Conservation (phyloP, 2,329 filamentous ascomycete species). For the Knoxdaviesia capensis region DNA sequence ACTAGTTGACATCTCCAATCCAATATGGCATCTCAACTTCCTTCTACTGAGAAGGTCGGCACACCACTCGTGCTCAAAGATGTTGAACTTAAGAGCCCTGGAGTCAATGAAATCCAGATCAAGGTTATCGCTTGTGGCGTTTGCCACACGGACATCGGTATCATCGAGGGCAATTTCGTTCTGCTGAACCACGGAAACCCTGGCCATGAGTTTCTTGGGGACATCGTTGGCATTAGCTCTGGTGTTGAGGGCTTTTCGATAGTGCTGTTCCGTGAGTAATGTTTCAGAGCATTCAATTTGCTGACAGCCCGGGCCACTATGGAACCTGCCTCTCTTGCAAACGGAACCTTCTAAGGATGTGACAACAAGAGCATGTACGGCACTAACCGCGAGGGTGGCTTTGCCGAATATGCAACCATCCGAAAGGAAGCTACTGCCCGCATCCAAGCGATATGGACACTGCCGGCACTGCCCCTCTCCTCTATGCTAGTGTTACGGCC, state of each 20-base stretch:
- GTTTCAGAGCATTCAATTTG: background rate
- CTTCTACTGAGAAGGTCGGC: too few relatives aligned
- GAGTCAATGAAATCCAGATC: constrained; percentile 39
- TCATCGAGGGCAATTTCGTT: constrained; percentile 28
- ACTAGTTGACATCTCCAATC: too few relatives aligned
- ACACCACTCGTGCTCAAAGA: too few relatives aligned
- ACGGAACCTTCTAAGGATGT: constrained; percentile 49
- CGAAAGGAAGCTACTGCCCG: constrained; percentile 38
- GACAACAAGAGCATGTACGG: constrained; percentile 43
- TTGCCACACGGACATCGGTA: constrained; percentile 40
- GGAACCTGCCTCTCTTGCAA: constrained; percentile 40
- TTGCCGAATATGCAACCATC: constrained; percentile 40
- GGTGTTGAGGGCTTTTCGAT: constrained; percentile 35
- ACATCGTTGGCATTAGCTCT: constrained; percentile 38
- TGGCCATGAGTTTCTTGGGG: constrained; percentile 54
- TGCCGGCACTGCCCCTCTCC: constrained; percentile 33
- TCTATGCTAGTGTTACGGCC: constrained; percentile 45
- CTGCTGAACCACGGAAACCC: constrained; percentile 39
- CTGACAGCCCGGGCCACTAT: constrained; percentile 27
- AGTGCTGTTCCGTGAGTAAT: constrained; percentile 6
- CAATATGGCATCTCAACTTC: too few relatives aligned
- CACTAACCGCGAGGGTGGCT: constrained; percentile 45
- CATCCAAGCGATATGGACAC: constrained; percentile 29
- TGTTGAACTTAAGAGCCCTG: background rate
- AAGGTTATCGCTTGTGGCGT: constrained; percentile 56